A percentile compares a stretch with the other conserved stretches of the same genome.
Conservation (phyloP, 179 eudicot species). For the Corrigiola litoralis region DNA sequence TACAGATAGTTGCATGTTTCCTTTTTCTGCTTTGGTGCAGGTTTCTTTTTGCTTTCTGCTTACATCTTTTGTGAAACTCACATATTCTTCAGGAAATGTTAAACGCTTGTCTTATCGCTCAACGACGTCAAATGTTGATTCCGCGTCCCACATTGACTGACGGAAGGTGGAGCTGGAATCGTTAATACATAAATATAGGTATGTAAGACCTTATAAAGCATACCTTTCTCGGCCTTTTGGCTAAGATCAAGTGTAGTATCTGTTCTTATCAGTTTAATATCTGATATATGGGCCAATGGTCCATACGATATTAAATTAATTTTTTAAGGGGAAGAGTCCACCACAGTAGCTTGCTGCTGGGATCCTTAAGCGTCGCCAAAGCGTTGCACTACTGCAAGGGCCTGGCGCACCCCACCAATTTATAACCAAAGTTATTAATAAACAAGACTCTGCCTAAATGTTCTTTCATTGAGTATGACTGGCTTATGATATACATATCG, state of each 20-base stretch:
- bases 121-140: too few relatives aligned
- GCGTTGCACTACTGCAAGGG: background rate
- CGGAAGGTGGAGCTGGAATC: too few relatives aligned
- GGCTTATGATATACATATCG: background rate
- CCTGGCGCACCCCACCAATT: background rate
- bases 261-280: slow-evolving; percentile 83
- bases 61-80: too few relatives aligned
- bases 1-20: too few relatives aligned
- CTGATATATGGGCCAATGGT: slow-evolving; percentile 51
- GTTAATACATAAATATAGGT: too few relatives aligned
- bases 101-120: too few relatives aligned
- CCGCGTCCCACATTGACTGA: too few relatives aligned
- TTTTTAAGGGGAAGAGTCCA: slow-evolving; percentile 12
- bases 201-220: too few relatives aligned
- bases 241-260: slow-evolving; percentile 92
- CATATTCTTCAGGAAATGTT: too few relatives aligned
- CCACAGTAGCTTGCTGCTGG: too few relatives aligned
- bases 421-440: background rate
- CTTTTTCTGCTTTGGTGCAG: too few relatives aligned
- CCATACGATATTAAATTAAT: slow-evolving; percentile 14
- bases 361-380: background rate
- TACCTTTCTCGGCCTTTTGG: slow-evolving; percentile 94
- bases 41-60: too few relatives aligned
- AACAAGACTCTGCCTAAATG: background rate
- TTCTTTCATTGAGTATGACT: background rate